These are phyloP conservation scores for Ophiostoma quercus DNA, from an alignment of 2,329 filamentous ascomycete genomes.

Conservation along the genomic window DNA sequence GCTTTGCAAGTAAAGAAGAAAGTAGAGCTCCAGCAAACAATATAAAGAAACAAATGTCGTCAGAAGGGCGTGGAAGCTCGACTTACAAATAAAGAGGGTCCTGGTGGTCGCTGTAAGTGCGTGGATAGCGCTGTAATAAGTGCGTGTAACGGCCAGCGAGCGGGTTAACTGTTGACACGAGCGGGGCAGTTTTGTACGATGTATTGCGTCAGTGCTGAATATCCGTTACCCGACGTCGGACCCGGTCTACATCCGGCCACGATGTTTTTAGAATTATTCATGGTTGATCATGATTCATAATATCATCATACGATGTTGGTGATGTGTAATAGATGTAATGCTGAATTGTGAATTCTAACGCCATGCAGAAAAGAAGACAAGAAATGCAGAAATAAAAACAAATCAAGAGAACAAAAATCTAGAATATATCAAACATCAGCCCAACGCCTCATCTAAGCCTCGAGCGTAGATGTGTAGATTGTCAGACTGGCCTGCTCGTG, in stretches of 20 bases:
- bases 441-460: neutral
- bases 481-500: too few species aligned
- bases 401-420: neutral
- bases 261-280: neutral
- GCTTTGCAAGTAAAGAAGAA: neutral
- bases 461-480: too few species aligned
- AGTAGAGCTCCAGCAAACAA: neutral
- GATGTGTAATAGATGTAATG: neutral
- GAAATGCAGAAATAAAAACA: neutral
- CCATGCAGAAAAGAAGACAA: neutral
- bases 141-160: neutral
- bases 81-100: slow-evolving; percentile 14
- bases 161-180: slow-evolving; percentile 13
- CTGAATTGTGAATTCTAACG: slow-evolving; percentile 7
- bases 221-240: neutral
- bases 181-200: slow-evolving; percentile 3
- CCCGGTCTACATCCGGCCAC: neutral
- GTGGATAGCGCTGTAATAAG: neutral
- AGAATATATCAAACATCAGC: neutral
- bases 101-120: neutral
- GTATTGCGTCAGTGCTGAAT: neutral
- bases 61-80: slow-evolving; percentile 16
- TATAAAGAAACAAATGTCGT: neutral
- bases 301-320: neutral
- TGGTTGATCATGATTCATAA: neutral